phyloP scores from a whole-genome alignment of 2,329 filamentous ascomycete species.

The Claviceps digitariae region DNA sequence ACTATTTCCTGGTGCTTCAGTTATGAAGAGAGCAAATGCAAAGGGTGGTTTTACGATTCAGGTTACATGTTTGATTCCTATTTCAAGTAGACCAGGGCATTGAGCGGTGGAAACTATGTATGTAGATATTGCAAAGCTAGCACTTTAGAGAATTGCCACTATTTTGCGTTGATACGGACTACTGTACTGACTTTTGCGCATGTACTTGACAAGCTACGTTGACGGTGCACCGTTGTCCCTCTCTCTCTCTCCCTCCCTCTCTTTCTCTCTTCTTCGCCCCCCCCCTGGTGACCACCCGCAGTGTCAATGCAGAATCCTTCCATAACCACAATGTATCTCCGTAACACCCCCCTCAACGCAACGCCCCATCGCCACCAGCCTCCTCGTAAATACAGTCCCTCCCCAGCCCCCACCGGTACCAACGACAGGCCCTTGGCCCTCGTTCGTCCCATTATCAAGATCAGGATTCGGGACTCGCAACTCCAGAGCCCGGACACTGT shows the following conservation, averaged over 20 bases:
- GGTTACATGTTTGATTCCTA: neutral
- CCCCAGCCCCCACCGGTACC: too few species aligned
- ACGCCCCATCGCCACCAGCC: too few species aligned
- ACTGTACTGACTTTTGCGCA: neutral
- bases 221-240: neutral
- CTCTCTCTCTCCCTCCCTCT: neutral
- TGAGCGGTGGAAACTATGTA: neutral
- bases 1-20: neutral
- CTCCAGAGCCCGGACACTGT: too few species aligned
- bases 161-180: neutral
- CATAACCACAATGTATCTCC: too few species aligned
- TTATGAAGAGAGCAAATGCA: neutral
- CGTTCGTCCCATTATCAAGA: too few species aligned
- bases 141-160: neutral
- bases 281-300: too few species aligned
- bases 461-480: too few species aligned
- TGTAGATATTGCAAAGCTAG: neutral
- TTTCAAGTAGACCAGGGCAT: neutral
- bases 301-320: too few species aligned
- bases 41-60: neutral
- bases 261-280: too few species aligned
- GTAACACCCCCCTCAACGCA: too few species aligned
- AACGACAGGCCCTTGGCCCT: too few species aligned
- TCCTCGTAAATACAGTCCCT: too few species aligned
- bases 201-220: neutral